These are phyloP conservation scores for Galerina marginata DNA, from an alignment of 768 basidiomycete species.

Conservation along the genomic window DNA sequence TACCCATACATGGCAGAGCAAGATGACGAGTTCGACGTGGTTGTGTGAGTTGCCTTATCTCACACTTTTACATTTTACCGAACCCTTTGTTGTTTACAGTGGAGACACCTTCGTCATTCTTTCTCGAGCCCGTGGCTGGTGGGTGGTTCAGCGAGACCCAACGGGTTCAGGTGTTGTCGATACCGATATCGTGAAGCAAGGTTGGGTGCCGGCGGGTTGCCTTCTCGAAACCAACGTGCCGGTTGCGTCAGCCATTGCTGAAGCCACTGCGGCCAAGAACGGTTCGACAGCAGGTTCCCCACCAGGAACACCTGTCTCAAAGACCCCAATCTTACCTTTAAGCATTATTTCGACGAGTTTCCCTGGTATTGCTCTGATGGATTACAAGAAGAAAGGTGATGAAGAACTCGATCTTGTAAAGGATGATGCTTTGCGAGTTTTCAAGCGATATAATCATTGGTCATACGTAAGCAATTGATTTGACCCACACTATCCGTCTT, in stretches of 20 bases:
- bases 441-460: conserved; percentile 99
- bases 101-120: conserved; percentile 94
- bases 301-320: conserved; percentile 47
- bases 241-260: conserved; percentile 85
- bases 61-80: conserved; percentile 8
- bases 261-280: conserved; percentile 72
- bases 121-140: conserved; percentile 97
- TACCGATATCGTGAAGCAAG: conserved; percentile 79
- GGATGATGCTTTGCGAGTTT: conserved; percentile 88
- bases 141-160: conserved; percentile 96
- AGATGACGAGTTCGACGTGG: conserved; percentile 97
- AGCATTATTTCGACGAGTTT: conserved; percentile 98
- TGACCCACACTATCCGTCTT: background rate
- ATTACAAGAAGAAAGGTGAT: conserved; percentile 91
- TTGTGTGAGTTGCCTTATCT: conserved; percentile 68
- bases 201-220: conserved; percentile 98
- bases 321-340: conserved; percentile 85
- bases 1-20: conserved; percentile 99
- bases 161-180: conserved; percentile 81
- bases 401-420: conserved; percentile 91
- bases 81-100: conserved; percentile 40
- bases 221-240: conserved; percentile 92
- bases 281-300: conserved; percentile 43
- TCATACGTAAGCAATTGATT: conserved; percentile 66
- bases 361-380: conserved; percentile 95